phyloP scores from a whole-genome alignment of 2,329 filamentous ascomycete genomes.

The Stachybotrys chlorohalonatus region DNA sequence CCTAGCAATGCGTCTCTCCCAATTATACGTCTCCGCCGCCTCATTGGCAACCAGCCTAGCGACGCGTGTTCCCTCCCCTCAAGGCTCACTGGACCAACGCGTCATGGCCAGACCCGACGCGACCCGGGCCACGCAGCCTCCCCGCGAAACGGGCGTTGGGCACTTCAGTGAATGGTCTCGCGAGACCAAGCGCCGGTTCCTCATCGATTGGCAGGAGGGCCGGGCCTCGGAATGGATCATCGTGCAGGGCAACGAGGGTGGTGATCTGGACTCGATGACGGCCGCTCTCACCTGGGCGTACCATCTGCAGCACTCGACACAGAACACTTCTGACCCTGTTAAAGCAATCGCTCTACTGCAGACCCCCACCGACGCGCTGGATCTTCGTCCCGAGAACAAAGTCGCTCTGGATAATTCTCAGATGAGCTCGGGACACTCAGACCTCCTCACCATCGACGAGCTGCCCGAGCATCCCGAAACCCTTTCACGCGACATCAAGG shows the following conservation, averaged over 20 bases:
- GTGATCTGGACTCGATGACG: slow-evolving; percentile 7
- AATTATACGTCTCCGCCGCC: neutral
- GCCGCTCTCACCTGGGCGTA: slow-evolving; percentile 37
- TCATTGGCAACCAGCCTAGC: neutral
- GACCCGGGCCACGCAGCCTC: neutral
- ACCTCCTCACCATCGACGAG: slow-evolving; percentile 36
- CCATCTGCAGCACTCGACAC: slow-evolving; percentile 32
- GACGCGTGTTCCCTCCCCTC: neutral
- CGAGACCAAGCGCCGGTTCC: slow-evolving; percentile 32
- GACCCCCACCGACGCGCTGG: slow-evolving; percentile 33
- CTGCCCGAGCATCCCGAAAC: slow-evolving; percentile 36
- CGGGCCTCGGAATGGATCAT: slow-evolving; percentile 31
- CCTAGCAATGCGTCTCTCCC: neutral
- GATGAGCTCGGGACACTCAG: slow-evolving; percentile 35
- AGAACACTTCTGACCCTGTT: slow-evolving; percentile 28
- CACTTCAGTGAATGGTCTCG: slow-evolving; percentile 40
- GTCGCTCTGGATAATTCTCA: slow-evolving; percentile 31
- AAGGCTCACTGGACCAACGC: slow-evolving; percentile 1
- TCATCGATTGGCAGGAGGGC: slow-evolving; percentile 36
- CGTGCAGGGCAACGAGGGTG: slow-evolving; percentile 28
- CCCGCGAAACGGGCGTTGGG: slow-evolving; percentile 24
- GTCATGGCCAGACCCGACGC: slow-evolving; percentile 5
- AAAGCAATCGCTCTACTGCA: slow-evolving; percentile 37
- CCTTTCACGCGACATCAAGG: slow-evolving; percentile 27
- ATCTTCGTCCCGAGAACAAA: slow-evolving; percentile 37